These are phyloP conservation scores for Thalassiosira livingstoniorum DNA, from an alignment of 352 stramenopile species.

Conservation along the genomic window DNA sequence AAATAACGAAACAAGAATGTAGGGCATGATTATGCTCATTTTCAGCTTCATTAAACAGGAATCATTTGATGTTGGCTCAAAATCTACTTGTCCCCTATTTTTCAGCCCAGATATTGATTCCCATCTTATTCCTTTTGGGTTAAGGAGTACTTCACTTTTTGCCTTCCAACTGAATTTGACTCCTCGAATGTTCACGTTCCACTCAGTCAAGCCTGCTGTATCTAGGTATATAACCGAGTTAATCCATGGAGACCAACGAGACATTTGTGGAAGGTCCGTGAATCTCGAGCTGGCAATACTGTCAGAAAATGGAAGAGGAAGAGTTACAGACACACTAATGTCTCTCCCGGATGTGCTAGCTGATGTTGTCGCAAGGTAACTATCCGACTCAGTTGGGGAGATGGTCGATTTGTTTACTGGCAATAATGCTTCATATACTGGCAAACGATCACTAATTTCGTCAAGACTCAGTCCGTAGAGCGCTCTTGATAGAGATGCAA, in stretches of 20 bases:
- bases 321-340: slow-evolving; percentile 73
- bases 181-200: slow-evolving; percentile 81
- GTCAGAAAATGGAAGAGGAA: slow-evolving; percentile 81
- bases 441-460: slow-evolving; percentile 69
- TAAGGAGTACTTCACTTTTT: slow-evolving; percentile 65
- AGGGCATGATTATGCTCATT: slow-evolving; percentile 79
- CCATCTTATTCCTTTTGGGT: slow-evolving; percentile 81
- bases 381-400: slow-evolving; percentile 47
- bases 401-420: slow-evolving; percentile 24
- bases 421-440: slow-evolving; percentile 28
- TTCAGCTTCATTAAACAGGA: slow-evolving; percentile 80
- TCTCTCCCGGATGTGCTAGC: slow-evolving; percentile 60
- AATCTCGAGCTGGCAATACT: slow-evolving; percentile 78
- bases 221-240: slow-evolving; percentile 81
- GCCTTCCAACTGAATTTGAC: slow-evolving; percentile 80
- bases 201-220: slow-evolving; percentile 71
- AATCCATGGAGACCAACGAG: slow-evolving; percentile 83
- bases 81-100: slow-evolving; percentile 79
- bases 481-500: slow-evolving; percentile 73
- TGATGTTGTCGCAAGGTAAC: slow-evolving; percentile 55
- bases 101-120: slow-evolving; percentile 78
- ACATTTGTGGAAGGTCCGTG: slow-evolving; percentile 81
- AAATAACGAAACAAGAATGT: slow-evolving; percentile 78
- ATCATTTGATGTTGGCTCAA: slow-evolving; percentile 66
- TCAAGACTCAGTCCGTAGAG: slow-evolving; percentile 81